phyloP scores from a whole-genome alignment of 208 protist species.

The Trypanosoma cruzi region DNA sequence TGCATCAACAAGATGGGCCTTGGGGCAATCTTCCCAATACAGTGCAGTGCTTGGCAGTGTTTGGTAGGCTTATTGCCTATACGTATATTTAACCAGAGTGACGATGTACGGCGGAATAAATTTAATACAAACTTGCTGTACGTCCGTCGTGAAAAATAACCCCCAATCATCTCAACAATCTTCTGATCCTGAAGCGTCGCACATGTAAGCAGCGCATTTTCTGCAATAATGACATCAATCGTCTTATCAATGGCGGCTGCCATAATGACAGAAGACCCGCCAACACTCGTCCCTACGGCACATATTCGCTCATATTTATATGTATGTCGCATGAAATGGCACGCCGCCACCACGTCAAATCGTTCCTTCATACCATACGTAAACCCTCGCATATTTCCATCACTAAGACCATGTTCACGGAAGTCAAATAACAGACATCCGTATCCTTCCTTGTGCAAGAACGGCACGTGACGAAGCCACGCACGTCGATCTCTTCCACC shows the following conservation, averaged over 20 bases:
- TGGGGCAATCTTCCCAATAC: conserved; percentile 73
- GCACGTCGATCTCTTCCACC: conserved; percentile 89
- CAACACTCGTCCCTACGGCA: too few species aligned
- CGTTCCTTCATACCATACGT: conserved; percentile 91
- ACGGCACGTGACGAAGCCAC: conserved; percentile 90
- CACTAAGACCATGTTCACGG: conserved; percentile 86
- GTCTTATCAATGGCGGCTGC: conserved; percentile 82
- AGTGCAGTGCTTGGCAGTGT: conserved; percentile 85
- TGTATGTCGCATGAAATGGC: conserved; percentile 59
- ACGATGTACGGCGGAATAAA: conserved; percentile 58
- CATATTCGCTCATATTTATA: conserved; percentile 75
- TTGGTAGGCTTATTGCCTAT: conserved; percentile 87
- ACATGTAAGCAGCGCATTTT: conserved; percentile 89
- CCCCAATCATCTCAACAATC: conserved; percentile 61
- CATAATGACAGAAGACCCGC: conserved; percentile 90
- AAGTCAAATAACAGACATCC: conserved; percentile 91
- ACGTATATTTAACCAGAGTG: conserved; percentile 85
- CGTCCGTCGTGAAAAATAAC: conserved; percentile 67
- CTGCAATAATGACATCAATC: conserved; percentile 88
- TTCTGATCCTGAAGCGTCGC: conserved; percentile 83
- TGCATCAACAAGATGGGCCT: conserved; percentile 91
- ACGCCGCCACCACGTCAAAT: conserved; percentile 87
- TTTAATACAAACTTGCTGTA: conserved; percentile 71
- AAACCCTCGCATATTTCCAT: conserved; percentile 83
- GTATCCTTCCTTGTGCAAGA: conserved; percentile 86